phyloP scores from a whole-genome alignment of 1,139 yeast species.

The Kodamaea sp. region DNA sequence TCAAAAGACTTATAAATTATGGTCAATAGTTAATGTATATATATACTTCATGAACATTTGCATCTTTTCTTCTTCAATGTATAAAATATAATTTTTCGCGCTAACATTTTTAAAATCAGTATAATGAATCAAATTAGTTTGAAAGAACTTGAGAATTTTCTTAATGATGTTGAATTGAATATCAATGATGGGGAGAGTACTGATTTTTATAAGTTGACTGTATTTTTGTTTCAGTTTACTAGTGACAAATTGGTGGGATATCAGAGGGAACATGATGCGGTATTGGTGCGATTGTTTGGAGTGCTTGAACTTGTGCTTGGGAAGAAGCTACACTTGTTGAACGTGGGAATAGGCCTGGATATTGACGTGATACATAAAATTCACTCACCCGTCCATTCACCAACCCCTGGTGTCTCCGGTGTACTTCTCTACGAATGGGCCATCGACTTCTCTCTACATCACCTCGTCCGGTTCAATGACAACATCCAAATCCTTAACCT shows the following conservation, averaged over 20 bases:
- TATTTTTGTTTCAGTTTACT: slow-evolving; percentile 34
- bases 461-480: slow-evolving; percentile 20
- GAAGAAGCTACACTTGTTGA: slow-evolving; percentile 27
- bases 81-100: background rate
- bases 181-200: slow-evolving; percentile 32
- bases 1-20: slow-evolving; percentile 61
- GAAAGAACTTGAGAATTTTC: slow-evolving; percentile 30
- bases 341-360: slow-evolving; percentile 16
- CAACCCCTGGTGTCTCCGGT: no score
- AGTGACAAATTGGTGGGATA: slow-evolving; percentile 18
- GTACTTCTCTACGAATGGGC: slow-evolving; percentile 29
- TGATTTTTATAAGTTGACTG: slow-evolving; percentile 35
- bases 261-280: slow-evolving; percentile 10
- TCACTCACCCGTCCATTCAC: slow-evolving; percentile 2
- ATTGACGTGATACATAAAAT: slow-evolving; percentile 6
- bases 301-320: slow-evolving; percentile 31
- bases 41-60: no score
- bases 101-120: background rate
- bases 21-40: slow-evolving; percentile 14
- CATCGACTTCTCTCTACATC: slow-evolving; percentile 24
- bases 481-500: slow-evolving; percentile 21
- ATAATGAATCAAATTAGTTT: slow-evolving; percentile 18
- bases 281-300: slow-evolving; percentile 18
- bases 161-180: slow-evolving; percentile 35
- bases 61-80: background rate